Evolutionary conservation across 257 asterid genomes (phyloP).

Genomic region (Cordia subcordata): DNA sequence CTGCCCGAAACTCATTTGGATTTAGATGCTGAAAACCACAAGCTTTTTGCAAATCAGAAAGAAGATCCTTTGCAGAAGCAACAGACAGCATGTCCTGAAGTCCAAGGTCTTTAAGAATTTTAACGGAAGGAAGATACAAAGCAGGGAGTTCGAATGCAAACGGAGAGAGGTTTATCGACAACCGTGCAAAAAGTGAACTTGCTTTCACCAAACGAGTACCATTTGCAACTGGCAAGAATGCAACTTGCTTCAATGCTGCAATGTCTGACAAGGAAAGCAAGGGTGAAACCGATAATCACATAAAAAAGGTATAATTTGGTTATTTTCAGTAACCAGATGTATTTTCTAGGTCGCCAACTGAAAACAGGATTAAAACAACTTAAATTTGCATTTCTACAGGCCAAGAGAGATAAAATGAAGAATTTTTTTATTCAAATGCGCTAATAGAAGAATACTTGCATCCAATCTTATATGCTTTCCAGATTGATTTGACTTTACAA

Average conservation of each 20-base stretch:
- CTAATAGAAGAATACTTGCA: no score
- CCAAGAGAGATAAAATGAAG: no score
- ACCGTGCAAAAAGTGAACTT: slow-evolving; percentile 78
- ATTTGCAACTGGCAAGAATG: slow-evolving; percentile 93
- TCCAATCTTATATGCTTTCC: no score
- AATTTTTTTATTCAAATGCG: no score
- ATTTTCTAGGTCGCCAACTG: neutral
- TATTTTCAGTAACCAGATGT: no score
- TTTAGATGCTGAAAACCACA: slow-evolving; percentile 90
- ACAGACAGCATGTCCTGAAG: slow-evolving; percentile 72
- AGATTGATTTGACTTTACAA: no score
- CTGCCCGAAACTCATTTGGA: slow-evolving; percentile 95
- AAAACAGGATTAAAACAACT: slow-evolving; percentile 11
- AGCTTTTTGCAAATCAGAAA: slow-evolving; percentile 68
- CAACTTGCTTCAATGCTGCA: slow-evolving; percentile 61
- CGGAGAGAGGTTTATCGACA: slow-evolving; percentile 84
- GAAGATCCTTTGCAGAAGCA: slow-evolving; percentile 74
- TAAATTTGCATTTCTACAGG: neutral
- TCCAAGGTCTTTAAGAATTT: slow-evolving; percentile 76
- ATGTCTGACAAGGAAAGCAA: slow-evolving; percentile 45
- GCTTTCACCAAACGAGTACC: slow-evolving; percentile 93
- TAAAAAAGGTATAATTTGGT: no score
- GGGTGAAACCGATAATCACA: neutral
- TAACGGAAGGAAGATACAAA: slow-evolving; percentile 71
- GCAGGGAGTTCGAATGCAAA: slow-evolving; percentile 94